Base-by-base conservation (phyloP, 208 protist species). In the Balamuthia mandrillaris region DNA sequence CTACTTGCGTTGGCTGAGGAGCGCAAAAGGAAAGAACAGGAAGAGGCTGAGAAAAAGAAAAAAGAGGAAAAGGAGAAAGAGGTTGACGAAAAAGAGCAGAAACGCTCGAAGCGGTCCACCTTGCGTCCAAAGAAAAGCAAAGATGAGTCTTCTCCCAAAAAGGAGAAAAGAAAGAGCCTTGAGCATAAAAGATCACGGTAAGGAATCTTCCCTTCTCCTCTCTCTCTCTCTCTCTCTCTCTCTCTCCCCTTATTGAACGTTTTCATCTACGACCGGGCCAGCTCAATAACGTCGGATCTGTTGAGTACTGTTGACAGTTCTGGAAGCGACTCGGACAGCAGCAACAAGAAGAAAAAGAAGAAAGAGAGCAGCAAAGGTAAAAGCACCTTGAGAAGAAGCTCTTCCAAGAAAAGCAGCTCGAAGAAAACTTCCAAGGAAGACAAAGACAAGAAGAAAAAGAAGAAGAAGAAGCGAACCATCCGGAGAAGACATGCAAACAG, bases 381-480 rank as follows among this genome's bases (percentile, higher is more conserved):
- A 33, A 72, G 47, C 37, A 16, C 16, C n/a, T n/a, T n/a, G n/a
- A n/a, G n/a, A 41, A 29, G 18, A 47, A 79, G 2, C 45, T 60
- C 14, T 39, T n/a, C n/a, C 37, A 79, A 12, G 70, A 79, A 33
- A 47, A 58, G 21, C 18, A 68, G n/a, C 29, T 10, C 24, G n/a
- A n/a, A 56, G 49, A 56, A 56, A 56, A n/a, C 18, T 24, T 18
- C 4, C 10, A 24, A 56, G 18, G 49, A 56, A 18, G 49, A 56
- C 18, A 56, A 56, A 56, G 49, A n/a, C n/a, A 56, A 56, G 31
- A 24, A 21, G 10, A 66, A 9, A 21, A 9, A 9, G 12, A 75
- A 75, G 65, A 45, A 45, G 18, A 79, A 79, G 70, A 58, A 78
- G 68, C 16, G 27, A 56, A 78, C 16, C 3, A 35, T 79, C 21